Evolutionary conservation across 352 stramenopile species (phyloP), one percentile per base, ranked within the genome.

Genomic region (Phytophthora fragariae): DNA sequence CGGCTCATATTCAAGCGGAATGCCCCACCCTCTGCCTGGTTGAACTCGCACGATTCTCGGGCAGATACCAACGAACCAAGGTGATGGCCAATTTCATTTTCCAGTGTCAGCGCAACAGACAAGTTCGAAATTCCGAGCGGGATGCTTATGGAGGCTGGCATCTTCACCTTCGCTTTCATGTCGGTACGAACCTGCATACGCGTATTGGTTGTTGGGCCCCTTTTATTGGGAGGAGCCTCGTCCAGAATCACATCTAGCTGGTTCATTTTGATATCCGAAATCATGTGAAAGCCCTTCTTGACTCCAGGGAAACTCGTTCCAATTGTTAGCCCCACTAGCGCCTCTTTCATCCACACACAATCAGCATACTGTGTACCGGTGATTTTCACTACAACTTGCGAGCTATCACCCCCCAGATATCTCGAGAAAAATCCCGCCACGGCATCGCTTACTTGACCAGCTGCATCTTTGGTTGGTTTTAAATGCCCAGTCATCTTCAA

Each of bases 1-100:
- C 81, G 65, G 12, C 71, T 85, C 88, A 95, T 93, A 46, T 95
- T 92, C 46, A 95, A 74, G 3, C 79, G 82, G 59, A 95, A 95
- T 15, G 78, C 76, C 14, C 83, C 85, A 37, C 62, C 80, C 12
- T 81, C 75, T 6, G 76, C 63, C 61, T 92, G 85, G 57, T 91
- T 89, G 65, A 88, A 95, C 35, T 89, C 70, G 54, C 88, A 95
- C 1, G 52, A 49, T 57, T 95, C 88, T 19, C 84, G 75, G 4
- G 57, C 70, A 29, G 86, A 92, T 14, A 76, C 70, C 11, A 95
- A 72, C n/a, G 66, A 73, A 14, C 88, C 88, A 8, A 95, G 81
- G 4, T 64, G 62, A 15, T 70, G 52, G 12, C 52, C 63, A 35
- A 53, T 64, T 31, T 76, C 68, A 49, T 89, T 82, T 57, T 91